Evolutionary conservation across 169 alveolate genomes (phyloP).

Genomic region (Plasmodium malariae): DNA sequence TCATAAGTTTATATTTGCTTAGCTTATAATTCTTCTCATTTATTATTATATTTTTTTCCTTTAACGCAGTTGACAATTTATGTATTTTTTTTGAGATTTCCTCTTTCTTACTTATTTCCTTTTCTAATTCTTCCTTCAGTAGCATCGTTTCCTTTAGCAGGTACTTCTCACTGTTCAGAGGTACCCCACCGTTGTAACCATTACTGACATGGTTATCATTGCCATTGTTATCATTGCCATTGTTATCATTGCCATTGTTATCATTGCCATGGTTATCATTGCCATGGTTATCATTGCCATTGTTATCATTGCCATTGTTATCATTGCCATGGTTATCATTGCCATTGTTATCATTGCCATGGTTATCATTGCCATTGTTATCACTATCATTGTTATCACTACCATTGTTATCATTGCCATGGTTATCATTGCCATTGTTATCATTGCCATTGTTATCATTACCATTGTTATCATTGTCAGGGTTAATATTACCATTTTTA

Average conservation of each 20-base stretch:
- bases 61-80: constrained; percentile 12
- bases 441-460: too few species aligned
- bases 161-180: too few species aligned
- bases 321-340: too few species aligned
- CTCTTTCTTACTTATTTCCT: constrained; percentile 28
- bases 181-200: too few species aligned
- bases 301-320: neutral
- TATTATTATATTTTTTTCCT: constrained; percentile 55
- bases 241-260: too few species aligned
- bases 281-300: neutral
- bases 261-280: too few species aligned
- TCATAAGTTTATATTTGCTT: constrained; percentile 30
- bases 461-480: too few species aligned
- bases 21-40: constrained; percentile 74
- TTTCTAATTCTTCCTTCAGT: constrained; percentile 40
- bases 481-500: too few species aligned
- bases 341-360: too few species aligned
- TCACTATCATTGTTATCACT: neutral
- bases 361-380: neutral
- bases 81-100: constrained; percentile 28
- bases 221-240: too few species aligned
- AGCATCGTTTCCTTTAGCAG: constrained; percentile 2
- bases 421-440: too few species aligned
- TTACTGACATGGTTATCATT: too few species aligned
- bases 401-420: neutral